A percentile compares a stretch with the other conserved stretches of the same genome.
phyloP scores from a whole-genome alignment of 2,329 filamentous ascomycete species.

The Rutstroemia sp. region DNA sequence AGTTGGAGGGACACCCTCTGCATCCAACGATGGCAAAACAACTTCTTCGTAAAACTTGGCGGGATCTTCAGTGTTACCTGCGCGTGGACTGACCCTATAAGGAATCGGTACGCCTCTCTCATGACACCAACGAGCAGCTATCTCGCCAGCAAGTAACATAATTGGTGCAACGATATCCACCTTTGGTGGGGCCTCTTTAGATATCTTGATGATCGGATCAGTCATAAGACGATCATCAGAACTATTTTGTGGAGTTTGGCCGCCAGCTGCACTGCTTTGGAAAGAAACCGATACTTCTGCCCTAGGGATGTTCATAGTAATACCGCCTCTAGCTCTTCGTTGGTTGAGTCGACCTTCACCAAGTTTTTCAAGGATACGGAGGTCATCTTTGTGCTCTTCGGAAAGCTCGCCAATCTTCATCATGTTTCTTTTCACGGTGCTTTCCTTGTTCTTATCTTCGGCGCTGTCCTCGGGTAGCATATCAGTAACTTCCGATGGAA shows the following conservation, averaged over 20 bases:
- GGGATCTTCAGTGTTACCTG: slow-evolving; percentile 19
- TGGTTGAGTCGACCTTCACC: slow-evolving; percentile 31
- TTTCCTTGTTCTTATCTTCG: too few relatives aligned
- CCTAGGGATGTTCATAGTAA: not conserved
- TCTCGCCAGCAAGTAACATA: slow-evolving; percentile 56
- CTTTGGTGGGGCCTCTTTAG: not conserved
- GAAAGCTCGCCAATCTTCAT: slow-evolving; percentile 35
- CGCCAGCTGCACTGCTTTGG: slow-evolving; percentile 10
- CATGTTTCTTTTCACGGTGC: slow-evolving; percentile 36
- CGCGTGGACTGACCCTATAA: slow-evolving; percentile 36
- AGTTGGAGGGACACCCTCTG: slow-evolving; percentile 9
- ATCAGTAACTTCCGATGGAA: too few relatives aligned
- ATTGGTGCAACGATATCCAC: slow-evolving; percentile 23
- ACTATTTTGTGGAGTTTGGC: not conserved
- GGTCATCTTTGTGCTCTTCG: slow-evolving; percentile 36
- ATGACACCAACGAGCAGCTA: slow-evolving; percentile 54
- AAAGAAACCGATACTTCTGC: slow-evolving; percentile 8
- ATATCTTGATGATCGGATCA: not conserved
- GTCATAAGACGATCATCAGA: not conserved
- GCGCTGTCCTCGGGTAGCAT: too few relatives aligned
- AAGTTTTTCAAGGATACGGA: slow-evolving; percentile 41
- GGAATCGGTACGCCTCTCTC: slow-evolving; percentile 51
- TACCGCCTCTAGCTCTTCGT: slow-evolving; percentile 5
- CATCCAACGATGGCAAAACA: slow-evolving; percentile 19
- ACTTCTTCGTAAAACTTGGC: slow-evolving; percentile 19